phyloP scores from a whole-genome alignment of 495 filamentous ascomycete genomes.

The Penicillium manginii region DNA sequence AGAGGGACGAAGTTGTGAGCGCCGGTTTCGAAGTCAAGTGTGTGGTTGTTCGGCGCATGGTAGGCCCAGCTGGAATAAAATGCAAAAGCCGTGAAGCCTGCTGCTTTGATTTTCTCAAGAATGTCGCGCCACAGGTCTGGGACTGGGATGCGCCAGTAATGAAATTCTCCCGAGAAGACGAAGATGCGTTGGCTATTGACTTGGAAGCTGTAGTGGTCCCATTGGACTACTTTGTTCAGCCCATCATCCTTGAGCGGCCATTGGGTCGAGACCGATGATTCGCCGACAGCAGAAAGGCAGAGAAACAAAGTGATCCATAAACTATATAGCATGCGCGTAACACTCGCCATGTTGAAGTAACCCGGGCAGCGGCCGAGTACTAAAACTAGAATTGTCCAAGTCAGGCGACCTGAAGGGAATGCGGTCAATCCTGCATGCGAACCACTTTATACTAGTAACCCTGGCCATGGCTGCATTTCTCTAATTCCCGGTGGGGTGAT shows the following conservation, averaged over 20 bases:
- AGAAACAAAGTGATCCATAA: constrained; percentile 26
- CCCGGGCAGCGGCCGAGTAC: constrained; percentile 9
- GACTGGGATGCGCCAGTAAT: constrained; percentile 64
- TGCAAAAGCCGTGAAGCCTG: constrained; percentile 58
- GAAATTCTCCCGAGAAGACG: constrained; percentile 64
- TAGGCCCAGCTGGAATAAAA: constrained; percentile 64
- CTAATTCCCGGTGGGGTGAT: constrained; percentile 5
- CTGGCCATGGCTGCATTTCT: not conserved
- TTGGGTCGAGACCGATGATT: constrained; percentile 24
- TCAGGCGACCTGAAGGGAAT: not conserved
- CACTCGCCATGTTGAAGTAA: constrained; percentile 15
- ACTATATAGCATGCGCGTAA: constrained; percentile 18
- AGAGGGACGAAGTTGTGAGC: constrained; percentile 56
- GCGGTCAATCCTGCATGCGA: not conserved
- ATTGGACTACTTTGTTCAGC: constrained; percentile 54
- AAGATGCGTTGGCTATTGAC: constrained; percentile 59
- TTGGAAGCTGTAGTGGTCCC: constrained; percentile 63
- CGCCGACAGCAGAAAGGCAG: constrained; percentile 18
- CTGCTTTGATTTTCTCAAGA: constrained; percentile 66
- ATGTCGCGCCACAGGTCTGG: constrained; percentile 63
- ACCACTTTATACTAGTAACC: constrained; percentile 5
- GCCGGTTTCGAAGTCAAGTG: constrained; percentile 60
- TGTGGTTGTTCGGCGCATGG: constrained; percentile 53
- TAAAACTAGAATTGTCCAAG: too few species aligned
- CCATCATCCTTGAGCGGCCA: constrained; percentile 58